Evolutionary conservation across 106 monocot genomes (phyloP), one percentile per base, ranked within the genome.

Genomic region (Dendrobium catenatum): DNA sequence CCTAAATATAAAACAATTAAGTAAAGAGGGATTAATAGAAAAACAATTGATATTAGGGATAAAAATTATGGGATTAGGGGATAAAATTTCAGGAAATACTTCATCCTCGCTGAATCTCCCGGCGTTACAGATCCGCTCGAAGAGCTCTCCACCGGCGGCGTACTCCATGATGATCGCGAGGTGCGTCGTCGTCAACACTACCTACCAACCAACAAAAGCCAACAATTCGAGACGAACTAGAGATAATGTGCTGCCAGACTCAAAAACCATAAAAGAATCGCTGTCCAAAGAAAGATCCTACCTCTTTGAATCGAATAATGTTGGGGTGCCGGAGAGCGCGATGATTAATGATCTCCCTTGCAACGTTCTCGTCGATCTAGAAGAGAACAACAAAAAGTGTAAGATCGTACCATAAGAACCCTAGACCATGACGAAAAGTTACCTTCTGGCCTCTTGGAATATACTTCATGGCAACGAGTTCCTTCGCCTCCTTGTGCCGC

Each of bases 391-490:
- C 37, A 72, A 3, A 18, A 11, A 42, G 15, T 26, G 66, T 42
- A 79, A 27, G 42, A 46, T 41, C 82, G 33, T 17, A 2, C 10
- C 68, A 83, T 72, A 17, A 9, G n/a, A 59, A 9, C 18, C 3
- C 77, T 55, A 54, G 17, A 29, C 10, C 8, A 29, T 29, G 26
- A 74, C 20, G 18, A 4, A 6, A 78, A 54, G 6, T 44, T 43
- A 95, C 98, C 91, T 95, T 98, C 24, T 85, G 89, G 18, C 98
- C 98, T 74, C 98, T 86, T 22, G 92, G 91, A 73, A 98, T 91
- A 85, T 88, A 99, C 87, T 99, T 99, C 90, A 99, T 93, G 88
- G 99, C 99, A 75, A 99, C 99, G 73, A 99, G 89, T 82, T 99
- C 95, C 80, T 89, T 91, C 48, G 95, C 95, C 82, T 91, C 93